Evolutionary conservation across 805 yeast genomes (phyloP).

Genomic region (Saccharomycopsis malanga): DNA sequence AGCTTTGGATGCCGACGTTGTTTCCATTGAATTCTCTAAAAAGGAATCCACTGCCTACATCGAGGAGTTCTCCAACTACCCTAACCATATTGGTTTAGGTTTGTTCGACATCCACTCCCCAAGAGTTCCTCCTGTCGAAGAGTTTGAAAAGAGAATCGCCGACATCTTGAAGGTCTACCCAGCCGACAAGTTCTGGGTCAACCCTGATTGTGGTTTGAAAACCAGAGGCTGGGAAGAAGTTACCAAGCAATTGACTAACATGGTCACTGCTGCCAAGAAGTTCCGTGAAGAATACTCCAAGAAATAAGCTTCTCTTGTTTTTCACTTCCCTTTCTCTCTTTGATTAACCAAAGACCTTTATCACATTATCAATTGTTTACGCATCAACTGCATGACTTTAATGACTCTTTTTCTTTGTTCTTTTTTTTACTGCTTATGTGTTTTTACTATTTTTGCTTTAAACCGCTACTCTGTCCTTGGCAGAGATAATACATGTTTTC

Average conservation of each 20-base stretch:
- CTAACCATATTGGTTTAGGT: constrained; percentile 99
- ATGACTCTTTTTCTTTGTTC: neutral
- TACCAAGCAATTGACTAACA: constrained; percentile 88
- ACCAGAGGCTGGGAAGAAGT: constrained; percentile 99
- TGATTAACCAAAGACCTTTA: no score
- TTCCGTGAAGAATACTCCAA: constrained; percentile 58
- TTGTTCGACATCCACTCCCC: constrained; percentile 99
- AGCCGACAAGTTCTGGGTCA: constrained; percentile 98
- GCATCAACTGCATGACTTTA: constrained; percentile 11
- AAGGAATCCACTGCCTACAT: constrained; percentile 98
- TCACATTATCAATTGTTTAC: neutral
- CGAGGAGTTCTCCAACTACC: constrained; percentile 95
- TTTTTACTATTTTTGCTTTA: no score
- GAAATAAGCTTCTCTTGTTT: constrained; percentile 5
- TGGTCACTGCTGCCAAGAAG: constrained; percentile 98
- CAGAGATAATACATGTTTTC: no score
- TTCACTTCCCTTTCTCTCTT: neutral
- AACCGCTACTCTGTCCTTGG: no score
- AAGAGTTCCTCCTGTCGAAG: constrained; percentile 97
- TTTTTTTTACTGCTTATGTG: no score
- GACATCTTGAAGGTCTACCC: constrained; percentile 96
- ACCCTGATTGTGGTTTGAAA: constrained; percentile 99
- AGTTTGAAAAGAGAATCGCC: constrained; percentile 87
- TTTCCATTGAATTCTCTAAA: constrained; percentile 98
- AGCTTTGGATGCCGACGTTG: constrained; percentile 99